Base-by-base conservation (phyloP, 2,329 filamentous ascomycete genomes). In the Claviceps sp. region DNA sequence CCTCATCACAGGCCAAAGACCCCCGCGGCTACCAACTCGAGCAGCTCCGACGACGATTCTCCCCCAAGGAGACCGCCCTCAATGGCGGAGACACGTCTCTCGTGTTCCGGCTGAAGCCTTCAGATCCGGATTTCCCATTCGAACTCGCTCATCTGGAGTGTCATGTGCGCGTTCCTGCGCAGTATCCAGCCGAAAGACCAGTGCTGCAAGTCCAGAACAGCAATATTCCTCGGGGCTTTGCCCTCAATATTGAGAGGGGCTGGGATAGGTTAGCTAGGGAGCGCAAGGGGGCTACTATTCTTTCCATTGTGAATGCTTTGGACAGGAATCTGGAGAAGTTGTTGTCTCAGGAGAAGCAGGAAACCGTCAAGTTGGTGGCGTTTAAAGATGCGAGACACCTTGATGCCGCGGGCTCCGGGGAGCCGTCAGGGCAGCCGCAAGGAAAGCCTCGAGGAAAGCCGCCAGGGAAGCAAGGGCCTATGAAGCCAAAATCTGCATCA, bases 101-200 rank as follows among this genome's bases (percentile, higher is more conserved):
- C 41, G 67, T 72, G 9, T 87, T 91, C 65, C 78, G 73, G 49
- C 68, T 93, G 55, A 69, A 68, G 13, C 87, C 87, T 5, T 89
- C 87, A 5, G 87, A 93, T 62, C 87, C 87, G 0, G 87, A 93
- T 61, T 91, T 93, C 60, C 85, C 87, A 1, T 91, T 87, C 65
- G 85, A 89, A 55, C 71, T 91, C 61, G 75, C 81, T 26, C 71
- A 76, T 41, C 71, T 93, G 36, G 74, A 85, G 42, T 90, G 85
- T 63, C 72, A 79, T 44, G 68, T 93, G 40, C 74, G 71, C 49
- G 73, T 93, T 20, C 87, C 87, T 1, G 63, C 62, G 9, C 67
- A 66, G 18, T 91, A 87, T 65, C 87, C 86, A 18, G 66, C 69
- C 41, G 65, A 68, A 43, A 69, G 69, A 30, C 81, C 87, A 40